Base-by-base conservation (phyloP, 2,329 filamentous ascomycete species). In the Xylaria sp. region DNA sequence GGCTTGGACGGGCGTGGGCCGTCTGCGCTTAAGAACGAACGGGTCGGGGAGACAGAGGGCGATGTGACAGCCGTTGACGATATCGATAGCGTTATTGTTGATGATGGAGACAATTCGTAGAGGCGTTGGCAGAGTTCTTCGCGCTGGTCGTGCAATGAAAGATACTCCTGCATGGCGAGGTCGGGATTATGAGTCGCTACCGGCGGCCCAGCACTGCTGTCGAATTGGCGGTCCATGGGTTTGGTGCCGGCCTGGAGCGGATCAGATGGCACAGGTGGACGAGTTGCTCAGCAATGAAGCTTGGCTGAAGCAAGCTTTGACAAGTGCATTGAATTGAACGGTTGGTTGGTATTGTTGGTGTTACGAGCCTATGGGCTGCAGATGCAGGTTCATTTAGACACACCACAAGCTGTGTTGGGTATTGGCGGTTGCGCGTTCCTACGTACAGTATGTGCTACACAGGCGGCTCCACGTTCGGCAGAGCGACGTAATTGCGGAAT, bases 11-110 rank as follows among this genome's bases (percentile, higher is more conserved):
- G 63, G 76, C 80, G 49, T 8, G 29, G 11, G 46, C 43, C 51
- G 15, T 52, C 41, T 79, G 83, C 67, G 80, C 83, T 70, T 77
- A 83, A 69, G 79, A 83, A 77, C 80, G 83, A 73, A 78, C 88
- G 72, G 75, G 85, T 79, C 71, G 82, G 84, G 72, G 88, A 88
- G 71, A 84, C 82, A 72, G 87, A 77, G 74, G 87, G 80, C 72
- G 87, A 81, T 2, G 79, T 79, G 48, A 67, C 65, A 10, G 75
- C 68, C 10, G 76, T 75, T 2, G 79, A 78, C 13, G 74, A 52
- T 17, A 52, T 2, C 29, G 49, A 48, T 21, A 43, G 29, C 13
- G 51, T 17, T 6, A 21, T 23, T 15, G 52, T 37, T 23, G 68
- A 74, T 1, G 72, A 68, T 8, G 73, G 79, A 41, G 79, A 81